Base-by-base conservation (phyloP, 2,329 filamentous ascomycete species). In the Botryotinia globosa region DNA sequence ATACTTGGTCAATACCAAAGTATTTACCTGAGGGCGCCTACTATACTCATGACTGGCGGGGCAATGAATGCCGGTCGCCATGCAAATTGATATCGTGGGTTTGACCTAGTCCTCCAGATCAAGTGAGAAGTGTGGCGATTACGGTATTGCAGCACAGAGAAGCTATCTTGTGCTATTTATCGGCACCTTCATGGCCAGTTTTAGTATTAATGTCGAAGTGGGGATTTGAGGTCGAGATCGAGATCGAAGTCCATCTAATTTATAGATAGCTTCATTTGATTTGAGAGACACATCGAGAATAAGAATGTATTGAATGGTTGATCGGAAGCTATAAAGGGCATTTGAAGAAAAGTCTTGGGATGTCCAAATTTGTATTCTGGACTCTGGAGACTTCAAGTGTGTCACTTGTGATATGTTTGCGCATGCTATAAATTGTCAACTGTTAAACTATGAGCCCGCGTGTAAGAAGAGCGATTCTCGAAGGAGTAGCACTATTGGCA, bases 281-380 rank as follows among this genome's bases (percentile, higher is more conserved):
- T 1, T 3, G 12, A 54, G 48, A 1, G 12, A n/a, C 3, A 12
- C 6, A 54, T 54, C 1, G 25, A 54, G 25, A 54, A 54, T n/a
- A 54, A n/a, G 25, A n/a, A 16, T 54, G 1, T 7, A 7, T n/a
- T 54, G 25, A n/a, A n/a, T 0, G 10, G 48, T 3, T n/a, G 2
- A 16, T 54, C 25, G 12, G 48, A 54, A 54, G 12, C 48, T 54
- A 54, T 4, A 54, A n/a, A 1, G 0, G 25, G 4, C 5, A 54
- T 1, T 7, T 0, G 8, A 8, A 14, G 14, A n/a, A 14, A n/a
- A n/a, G 14, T 16, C 4, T 7, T 0, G 5, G 25, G 3, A 54
- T 54, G 5, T n/a, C 25, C 6, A 0, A 12, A n/a, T 54, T 54
- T 16, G 2, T 54, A 3, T 51, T 14, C 22, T 51, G 3, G 9